A percentile compares a stretch with the other conserved stretches of the same genome.
These are phyloP conservation scores for Pseudonitzschia pungens DNA, from an alignment of 108 stramenopile genomes.

Conservation along the genomic window DNA sequence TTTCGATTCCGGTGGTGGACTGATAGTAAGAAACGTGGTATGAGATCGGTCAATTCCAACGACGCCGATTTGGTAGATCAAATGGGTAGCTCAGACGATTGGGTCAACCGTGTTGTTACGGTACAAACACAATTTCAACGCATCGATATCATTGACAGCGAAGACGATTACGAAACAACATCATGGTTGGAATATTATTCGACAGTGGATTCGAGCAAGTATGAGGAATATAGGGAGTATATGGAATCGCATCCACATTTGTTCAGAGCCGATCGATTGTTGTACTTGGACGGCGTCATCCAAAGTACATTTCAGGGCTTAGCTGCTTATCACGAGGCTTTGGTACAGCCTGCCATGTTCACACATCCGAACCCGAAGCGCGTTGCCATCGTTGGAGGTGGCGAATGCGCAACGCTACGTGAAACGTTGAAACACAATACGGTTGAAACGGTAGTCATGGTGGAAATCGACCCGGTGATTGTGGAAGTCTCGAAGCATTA, in stretches of 20 bases:
- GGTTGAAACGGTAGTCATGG: constrained; percentile 82
- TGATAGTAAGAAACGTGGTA: neutral
- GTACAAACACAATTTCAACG: constrained; percentile 47
- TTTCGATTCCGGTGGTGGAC: neutral
- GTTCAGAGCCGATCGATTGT: constrained; percentile 51
- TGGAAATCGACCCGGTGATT: constrained; percentile 80
- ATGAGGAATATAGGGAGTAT: constrained; percentile 21
- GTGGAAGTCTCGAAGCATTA: constrained; percentile 68
- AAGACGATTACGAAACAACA: neutral
- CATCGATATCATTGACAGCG: constrained; percentile 20
- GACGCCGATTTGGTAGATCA: constrained; percentile 9
- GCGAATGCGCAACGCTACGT: constrained; percentile 73
- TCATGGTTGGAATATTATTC: neutral
- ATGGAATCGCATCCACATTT: constrained; percentile 43
- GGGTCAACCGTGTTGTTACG: constrained; percentile 50
- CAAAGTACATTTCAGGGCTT: constrained; percentile 57
- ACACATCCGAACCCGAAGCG: constrained; percentile 60
- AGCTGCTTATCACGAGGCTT: constrained; percentile 78
- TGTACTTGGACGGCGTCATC: constrained; percentile 69
- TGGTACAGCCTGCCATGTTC: constrained; percentile 94
- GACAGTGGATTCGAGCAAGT: neutral
- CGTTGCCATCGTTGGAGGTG: constrained; percentile 71
- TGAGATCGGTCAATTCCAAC: neutral
- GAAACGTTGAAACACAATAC: constrained; percentile 84
- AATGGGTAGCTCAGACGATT: neutral